Evolutionary conservation across 2,329 filamentous ascomycete species (phyloP), one percentile per base, ranked within the genome.

Genomic region (Bimuria novae-zelandiae): DNA sequence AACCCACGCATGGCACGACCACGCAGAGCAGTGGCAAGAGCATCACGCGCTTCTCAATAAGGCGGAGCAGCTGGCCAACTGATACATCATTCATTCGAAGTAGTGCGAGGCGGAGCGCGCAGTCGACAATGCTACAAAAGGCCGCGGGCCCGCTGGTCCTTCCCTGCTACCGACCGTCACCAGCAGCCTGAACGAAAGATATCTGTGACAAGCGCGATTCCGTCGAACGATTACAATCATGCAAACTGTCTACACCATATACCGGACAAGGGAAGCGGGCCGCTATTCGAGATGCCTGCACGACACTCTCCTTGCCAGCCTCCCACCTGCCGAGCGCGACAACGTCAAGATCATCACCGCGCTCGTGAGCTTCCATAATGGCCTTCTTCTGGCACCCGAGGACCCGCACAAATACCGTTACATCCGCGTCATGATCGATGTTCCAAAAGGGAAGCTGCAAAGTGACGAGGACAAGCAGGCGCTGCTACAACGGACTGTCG

Each of bases 401-500:
- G 29, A 45, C 6, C 8, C 42, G 29, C n/a, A 14, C 7, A 2
- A 23, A 6, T 36, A 36, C 30, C 29, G 42, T 7, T 45, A 35
- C 21, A 45, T 45, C 29, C 42, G 32, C 30, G 29, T 45, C 12
- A 21, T 45, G 11, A 45, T 45, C 14, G 42, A 45, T 14, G 42
- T 45, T 33, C 42, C 29, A 16, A 35, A 25, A 19, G 29, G 30
- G 10, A 45, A 17, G 14, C 19, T 35, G 5, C 29, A 25, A 12
- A 25, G 12, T 10, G 10, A 10, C 2, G 42, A 36, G 30, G 42
- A 45, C 5, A 36, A 45, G 29, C 42, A 35, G 19, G 42, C 29
- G 30, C 30, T 45, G 30, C 17, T 45, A 12, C 42, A 35, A n/a
- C 29, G 42, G 19, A 36, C 42, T 3, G 29, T 45, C 19, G 42